Base-by-base conservation (phyloP, 1,139 yeast genomes). In the Kurtzmaniella quercitrusa region DNA sequence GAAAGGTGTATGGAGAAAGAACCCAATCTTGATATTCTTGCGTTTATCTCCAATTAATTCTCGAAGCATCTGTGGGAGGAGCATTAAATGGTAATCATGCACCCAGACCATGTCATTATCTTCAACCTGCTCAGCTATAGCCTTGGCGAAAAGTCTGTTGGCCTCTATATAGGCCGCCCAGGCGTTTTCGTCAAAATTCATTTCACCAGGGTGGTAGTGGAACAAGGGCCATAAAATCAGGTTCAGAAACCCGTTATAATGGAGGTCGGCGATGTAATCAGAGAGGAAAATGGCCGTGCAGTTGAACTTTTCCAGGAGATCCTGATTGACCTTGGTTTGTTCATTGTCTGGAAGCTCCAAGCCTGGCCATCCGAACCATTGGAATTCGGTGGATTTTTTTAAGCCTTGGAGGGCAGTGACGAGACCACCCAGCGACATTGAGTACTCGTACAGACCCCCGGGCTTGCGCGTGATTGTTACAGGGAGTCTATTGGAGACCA, bases 361-460 rank as follows among this genome's bases (percentile, higher is more conserved):
- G 1, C 96, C 79, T 1, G 98, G 96, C 99, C 99, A 94, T 16
- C 99, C 99, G 55, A 88, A 82, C 99, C 99, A 94, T 60, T 88
- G 94, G 66, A 93, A 93, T 48, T 86, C 85, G 12, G 93, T 83
- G 11, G 84, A 69, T 56, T 88, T 87, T 62, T 89, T 88, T 45
- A 94, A 70, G 0, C 98, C 98, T 56, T 91, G 95, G 38, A 94
- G 70, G 0, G 98, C 98, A 1, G 98, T 89, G 27, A 94, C 98
- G 43, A 94, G 76, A 1, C 99, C 99, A 15, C 99, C 99, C 2
- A 96, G 87, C 11, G 97, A 90, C 97, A 93, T 88, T 43, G 82
- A 70, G 57, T 83, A 83, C 45, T 77, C 78, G 53, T 85, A 86
- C 40, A 81, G 73, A 1, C 87, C 90, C 33, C 68, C 66, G 4